Conservation (phyloP, 805 yeast genomes). For the Suhomyces vadensis region DNA sequence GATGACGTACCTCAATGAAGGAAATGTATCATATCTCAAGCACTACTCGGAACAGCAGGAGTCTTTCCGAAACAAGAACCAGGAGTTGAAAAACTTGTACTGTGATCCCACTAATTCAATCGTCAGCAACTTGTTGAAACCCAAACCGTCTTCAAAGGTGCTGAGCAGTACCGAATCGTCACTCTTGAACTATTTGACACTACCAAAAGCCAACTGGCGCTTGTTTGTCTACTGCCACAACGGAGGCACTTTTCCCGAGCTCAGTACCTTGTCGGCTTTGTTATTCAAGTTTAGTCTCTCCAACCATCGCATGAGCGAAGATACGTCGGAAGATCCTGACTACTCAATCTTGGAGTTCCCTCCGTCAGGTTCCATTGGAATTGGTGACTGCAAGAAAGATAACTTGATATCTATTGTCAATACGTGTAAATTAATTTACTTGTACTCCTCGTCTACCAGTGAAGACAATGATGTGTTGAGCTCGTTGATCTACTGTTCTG, state of each 20-base stretch:
- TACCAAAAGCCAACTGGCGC: constrained; percentile 57
- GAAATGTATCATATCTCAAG: constrained; percentile 13
- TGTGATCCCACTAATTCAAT: constrained; percentile 55
- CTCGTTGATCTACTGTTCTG: constrained; percentile 72
- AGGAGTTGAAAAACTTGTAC: constrained; percentile 29
- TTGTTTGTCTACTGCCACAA: constrained; percentile 60
- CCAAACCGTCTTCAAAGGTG: too few species aligned
- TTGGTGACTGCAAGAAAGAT: constrained; percentile 66
- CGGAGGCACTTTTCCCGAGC: constrained; percentile 54
- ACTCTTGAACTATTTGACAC: constrained; percentile 25
- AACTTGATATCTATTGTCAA: constrained; percentile 66
- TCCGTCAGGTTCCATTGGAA: constrained; percentile 78
- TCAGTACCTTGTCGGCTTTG: constrained; percentile 36
- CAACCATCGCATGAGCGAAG: constrained; percentile 21
- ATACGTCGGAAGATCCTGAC: constrained; percentile 19
- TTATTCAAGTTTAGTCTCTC: constrained; percentile 33
- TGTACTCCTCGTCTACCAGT: constrained; percentile 31
- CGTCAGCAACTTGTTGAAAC: constrained; percentile 24
- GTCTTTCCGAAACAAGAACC: constrained; percentile 3
- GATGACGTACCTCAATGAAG: constrained; percentile 16
- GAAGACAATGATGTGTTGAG: constrained; percentile 38
- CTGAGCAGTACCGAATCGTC: constrained; percentile 9
- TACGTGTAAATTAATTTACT: constrained; percentile 65
- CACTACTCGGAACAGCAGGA: constrained; percentile 6
- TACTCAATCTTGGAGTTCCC: constrained; percentile 60